Base-by-base conservation (phyloP, 2,329 filamentous ascomycete genomes). In the Calonectria pseudoreteaudii region DNA sequence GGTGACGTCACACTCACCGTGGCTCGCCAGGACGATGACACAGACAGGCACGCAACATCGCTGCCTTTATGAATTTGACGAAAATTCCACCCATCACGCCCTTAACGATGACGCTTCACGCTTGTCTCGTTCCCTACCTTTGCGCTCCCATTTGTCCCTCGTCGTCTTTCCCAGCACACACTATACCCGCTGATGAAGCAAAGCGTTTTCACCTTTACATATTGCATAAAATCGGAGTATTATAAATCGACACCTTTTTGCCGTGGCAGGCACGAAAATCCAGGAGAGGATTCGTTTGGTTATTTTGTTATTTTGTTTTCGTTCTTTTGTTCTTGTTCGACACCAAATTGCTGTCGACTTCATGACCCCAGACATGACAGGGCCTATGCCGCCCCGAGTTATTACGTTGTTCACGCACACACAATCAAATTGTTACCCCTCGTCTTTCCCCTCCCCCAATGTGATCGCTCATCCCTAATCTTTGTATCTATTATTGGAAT, bases 181-280 rank as follows among this genome's bases (percentile, higher is more conserved):
- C 71, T 71, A 80, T 80, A 80, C 76, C 76, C 74, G 52, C 26
- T 73, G 72, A 72, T 28, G 70, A 76, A 80, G 72, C 74, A 47
- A 77, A 77, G 64, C 72, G 70, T 72, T 68, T 70, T 66, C 71
- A 52, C 69, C 58, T 72, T 80, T 74, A 56, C 60, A 73, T 66
- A 58, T 75, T 73, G 75, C 73, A 74, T 74, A 65, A 52, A 49
- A 74, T 26, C 73, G 73, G 73, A 74, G 73, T 73, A 74, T 44
- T 47, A 72, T 44, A 56, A 58, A 72, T 71, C 30, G 62, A 50
- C 52, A 50, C 36, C 36, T 70, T 53, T 69, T 58, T n/a, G 58
- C 31, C 50, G 52, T 62, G 68, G 28, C 49, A 65, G n/a, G 28
- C 50, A 52, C 38, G 10, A 49, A 50, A 44, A 66, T 47, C 49